Base-by-base conservation (phyloP, 2,329 filamentous ascomycete species). In the Didymellaceae sp. region DNA sequence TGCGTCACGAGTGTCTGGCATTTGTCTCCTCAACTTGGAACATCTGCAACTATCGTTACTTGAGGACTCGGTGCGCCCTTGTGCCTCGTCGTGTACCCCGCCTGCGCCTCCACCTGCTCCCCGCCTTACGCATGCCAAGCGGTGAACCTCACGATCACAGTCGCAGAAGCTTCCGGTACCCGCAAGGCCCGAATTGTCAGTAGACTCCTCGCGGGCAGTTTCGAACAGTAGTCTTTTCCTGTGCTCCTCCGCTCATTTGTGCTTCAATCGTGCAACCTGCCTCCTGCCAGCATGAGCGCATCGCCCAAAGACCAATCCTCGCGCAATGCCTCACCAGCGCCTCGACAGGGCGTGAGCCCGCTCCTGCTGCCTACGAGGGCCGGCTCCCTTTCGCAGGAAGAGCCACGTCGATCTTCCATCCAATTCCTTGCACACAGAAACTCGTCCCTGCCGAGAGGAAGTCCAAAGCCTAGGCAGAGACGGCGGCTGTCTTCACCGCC, bases 401-500 rank as follows among this genome's bases (percentile, higher is more conserved):
- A 66, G 39, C 55, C 57, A 43, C 66, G 72, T 22, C 70, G 71
- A n/a, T 65, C 70, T 14, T 72, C 71, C 6, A 71, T 74, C 22
- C 72, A 74, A 55, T 75, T 75, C 49, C 57, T 70, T 34, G 52
- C 70, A 22, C 69, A 73, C 38, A 50, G 65, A 30, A 68, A 68
- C 55, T 43, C 62, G 28, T 58, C 63, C 14, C 55, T 67, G 6
- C 69, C 70, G 16, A 62, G 60, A 58, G 68, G 68, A 11, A 68
- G 61, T 39, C 70, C 69, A 5, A 72, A 66, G 53, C 55, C 59
- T 44, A 67, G 66, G 45, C 62, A 64, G 43, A 64, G 64, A 54
- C 66, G 73, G 26, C 68, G 72, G 14, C 61, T 75, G 53, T 74
- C 71, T 38, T 74, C 71, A 42, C 73, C 73, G 57, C 73, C 73